Conservation (phyloP, 2,329 filamentous ascomycete genomes). For the Exophiala calicioides region DNA sequence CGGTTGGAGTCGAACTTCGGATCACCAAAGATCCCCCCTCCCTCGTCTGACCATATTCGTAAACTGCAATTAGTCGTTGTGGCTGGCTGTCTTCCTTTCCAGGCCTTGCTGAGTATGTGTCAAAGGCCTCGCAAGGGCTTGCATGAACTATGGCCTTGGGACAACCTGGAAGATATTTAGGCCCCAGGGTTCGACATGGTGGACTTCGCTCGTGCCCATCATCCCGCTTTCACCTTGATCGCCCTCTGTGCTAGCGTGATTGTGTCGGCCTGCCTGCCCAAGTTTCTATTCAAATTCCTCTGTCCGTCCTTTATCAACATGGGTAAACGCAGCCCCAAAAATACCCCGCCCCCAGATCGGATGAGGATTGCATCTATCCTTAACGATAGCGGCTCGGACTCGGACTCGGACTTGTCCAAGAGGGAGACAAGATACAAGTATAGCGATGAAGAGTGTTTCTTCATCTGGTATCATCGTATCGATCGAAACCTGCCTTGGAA, state of each 20-base stretch:
- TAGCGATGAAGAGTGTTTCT: not conserved
- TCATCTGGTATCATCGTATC: slow-evolving; percentile 6
- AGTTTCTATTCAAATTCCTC: too few relatives aligned
- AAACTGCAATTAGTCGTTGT: too few relatives aligned
- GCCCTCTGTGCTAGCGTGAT: not conserved
- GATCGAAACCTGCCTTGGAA: slow-evolving; percentile 39
- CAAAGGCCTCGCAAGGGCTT: too few relatives aligned
- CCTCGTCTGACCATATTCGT: too few relatives aligned
- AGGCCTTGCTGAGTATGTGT: too few relatives aligned
- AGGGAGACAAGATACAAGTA: slow-evolving; percentile 2
- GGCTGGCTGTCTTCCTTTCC: too few relatives aligned
- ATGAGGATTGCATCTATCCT: not conserved
- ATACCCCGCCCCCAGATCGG: not conserved
- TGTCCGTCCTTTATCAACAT: too few relatives aligned
- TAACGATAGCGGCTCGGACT: not conserved
- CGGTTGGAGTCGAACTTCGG: too few relatives aligned
- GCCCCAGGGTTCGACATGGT: not conserved
- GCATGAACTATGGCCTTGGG: too few relatives aligned
- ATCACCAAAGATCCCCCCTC: too few relatives aligned
- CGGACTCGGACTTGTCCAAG: not conserved
- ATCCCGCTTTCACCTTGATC: not conserved
- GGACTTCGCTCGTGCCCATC: not conserved
- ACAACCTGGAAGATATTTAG: too few relatives aligned
- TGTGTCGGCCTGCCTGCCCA: not conserved
- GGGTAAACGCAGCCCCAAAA: too few relatives aligned